phyloP scores from a whole-genome alignment of 164 flowering plant species.

The Stephania japonica region DNA sequence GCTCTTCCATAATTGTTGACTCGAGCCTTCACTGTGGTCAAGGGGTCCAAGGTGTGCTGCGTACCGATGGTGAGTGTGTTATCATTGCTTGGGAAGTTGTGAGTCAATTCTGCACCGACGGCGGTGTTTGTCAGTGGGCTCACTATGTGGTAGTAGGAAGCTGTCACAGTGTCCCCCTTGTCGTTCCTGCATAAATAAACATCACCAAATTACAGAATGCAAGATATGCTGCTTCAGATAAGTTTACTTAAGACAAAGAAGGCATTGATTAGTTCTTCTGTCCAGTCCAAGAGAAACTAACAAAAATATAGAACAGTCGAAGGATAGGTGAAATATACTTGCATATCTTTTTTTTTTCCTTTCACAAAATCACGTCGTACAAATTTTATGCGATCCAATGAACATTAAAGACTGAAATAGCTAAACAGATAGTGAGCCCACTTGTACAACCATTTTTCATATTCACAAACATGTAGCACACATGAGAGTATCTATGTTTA shows the following conservation, averaged over 20 bases:
- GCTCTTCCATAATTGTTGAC: constrained; percentile 49
- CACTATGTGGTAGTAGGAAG: constrained; percentile 48
- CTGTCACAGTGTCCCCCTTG: constrained; percentile 45
- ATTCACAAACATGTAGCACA: no score
- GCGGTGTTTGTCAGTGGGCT: constrained; percentile 39
- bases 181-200: constrained; percentile 40
- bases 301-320: no score
- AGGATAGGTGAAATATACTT: background rate
- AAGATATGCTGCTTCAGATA: background rate
- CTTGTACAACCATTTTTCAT: no score
- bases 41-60: constrained; percentile 54
- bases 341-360: no score
- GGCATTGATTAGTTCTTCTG: background rate
- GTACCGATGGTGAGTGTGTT: constrained; percentile 48
- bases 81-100: constrained; percentile 37
- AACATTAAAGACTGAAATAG: no score
- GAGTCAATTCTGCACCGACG: constrained; percentile 53
- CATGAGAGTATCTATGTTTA: no score
- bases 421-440: no score
- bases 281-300: background rate
- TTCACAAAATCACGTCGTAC: no score
- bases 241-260: background rate
- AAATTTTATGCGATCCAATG: no score
- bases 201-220: background rate
- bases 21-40: constrained; percentile 48